These are phyloP conservation scores for Truncatella angustata DNA, from an alignment of 2,329 filamentous ascomycete species.

Conservation along the genomic window DNA sequence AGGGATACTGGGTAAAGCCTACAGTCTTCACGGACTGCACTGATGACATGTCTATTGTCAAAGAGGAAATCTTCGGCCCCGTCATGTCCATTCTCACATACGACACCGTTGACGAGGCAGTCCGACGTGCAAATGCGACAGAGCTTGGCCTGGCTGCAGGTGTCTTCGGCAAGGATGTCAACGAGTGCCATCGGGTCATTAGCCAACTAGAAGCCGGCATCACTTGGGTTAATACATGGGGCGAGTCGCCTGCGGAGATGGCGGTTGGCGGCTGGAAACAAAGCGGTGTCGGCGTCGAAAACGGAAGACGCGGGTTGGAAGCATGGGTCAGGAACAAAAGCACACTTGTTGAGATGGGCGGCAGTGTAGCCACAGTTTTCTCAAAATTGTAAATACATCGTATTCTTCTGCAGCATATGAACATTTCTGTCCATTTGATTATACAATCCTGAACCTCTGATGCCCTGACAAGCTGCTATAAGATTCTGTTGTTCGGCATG, in stretches of 20 bases:
- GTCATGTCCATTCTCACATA: constrained; percentile 82
- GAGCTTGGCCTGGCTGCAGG: constrained; percentile 78
- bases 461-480: too few species aligned
- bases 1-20: constrained; percentile 81
- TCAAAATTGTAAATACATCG: constrained; percentile 67
- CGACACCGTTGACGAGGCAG: constrained; percentile 64
- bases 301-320: constrained; percentile 74
- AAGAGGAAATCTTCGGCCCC: constrained; percentile 86
- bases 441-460: too few species aligned
- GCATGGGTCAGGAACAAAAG: constrained; percentile 87
- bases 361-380: constrained; percentile 70
- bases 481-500: too few species aligned
- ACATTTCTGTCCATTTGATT: too few species aligned
- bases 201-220: constrained; percentile 76
- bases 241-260: constrained; percentile 91
- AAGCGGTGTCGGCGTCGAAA: constrained; percentile 85
- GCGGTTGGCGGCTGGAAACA: constrained; percentile 89
- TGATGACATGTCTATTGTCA: constrained; percentile 75
- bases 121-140: constrained; percentile 73
- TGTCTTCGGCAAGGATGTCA: constrained; percentile 76
- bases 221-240: constrained; percentile 92
- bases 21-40: constrained; percentile 86
- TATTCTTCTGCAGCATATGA: too few species aligned
- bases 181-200: constrained; percentile 70
- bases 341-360: constrained; percentile 79